Evolutionary conservation across 441 rosid species (phyloP).

Genomic region (Aleurites moluccanus): DNA sequence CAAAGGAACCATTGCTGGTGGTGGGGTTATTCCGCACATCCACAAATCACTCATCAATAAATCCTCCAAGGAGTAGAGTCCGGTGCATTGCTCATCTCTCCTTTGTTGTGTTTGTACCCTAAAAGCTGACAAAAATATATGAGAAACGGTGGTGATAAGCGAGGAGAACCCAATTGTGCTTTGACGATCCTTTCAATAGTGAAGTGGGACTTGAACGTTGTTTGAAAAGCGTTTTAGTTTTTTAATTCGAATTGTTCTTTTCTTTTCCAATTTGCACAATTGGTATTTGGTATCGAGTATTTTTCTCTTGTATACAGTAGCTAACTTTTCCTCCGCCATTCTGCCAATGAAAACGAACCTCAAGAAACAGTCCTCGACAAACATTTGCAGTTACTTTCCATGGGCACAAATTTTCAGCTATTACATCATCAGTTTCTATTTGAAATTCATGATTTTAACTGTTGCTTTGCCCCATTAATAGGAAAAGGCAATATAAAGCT

Average conservation of each 20-base stretch:
- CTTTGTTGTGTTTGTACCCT: conserved; percentile 19
- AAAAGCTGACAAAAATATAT: conserved; percentile 8
- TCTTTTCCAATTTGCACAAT: not conserved
- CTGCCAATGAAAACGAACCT: no score
- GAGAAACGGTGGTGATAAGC: not conserved
- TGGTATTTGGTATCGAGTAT: no score
- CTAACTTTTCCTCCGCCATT: no score
- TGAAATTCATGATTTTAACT: no score
- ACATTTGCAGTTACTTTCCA: no score
- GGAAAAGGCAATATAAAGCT: no score
- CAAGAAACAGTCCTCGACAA: no score
- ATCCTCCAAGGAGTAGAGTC: conserved; percentile 69
- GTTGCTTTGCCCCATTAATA: no score
- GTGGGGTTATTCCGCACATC: conserved; percentile 92
- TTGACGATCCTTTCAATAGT: conserved; percentile 7
- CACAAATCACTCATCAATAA: conserved; percentile 96
- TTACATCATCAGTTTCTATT: no score
- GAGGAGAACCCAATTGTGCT: not conserved
- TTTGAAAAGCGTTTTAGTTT: not conserved
- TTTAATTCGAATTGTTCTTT: not conserved
- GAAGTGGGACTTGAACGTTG: conserved; percentile 18
- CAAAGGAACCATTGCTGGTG: conserved; percentile 94
- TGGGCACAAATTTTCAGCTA: no score
- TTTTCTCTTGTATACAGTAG: no score
- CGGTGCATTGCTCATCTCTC: not conserved